Conservation (phyloP, 495 filamentous ascomycete species). For the Podospora comata region DNA sequence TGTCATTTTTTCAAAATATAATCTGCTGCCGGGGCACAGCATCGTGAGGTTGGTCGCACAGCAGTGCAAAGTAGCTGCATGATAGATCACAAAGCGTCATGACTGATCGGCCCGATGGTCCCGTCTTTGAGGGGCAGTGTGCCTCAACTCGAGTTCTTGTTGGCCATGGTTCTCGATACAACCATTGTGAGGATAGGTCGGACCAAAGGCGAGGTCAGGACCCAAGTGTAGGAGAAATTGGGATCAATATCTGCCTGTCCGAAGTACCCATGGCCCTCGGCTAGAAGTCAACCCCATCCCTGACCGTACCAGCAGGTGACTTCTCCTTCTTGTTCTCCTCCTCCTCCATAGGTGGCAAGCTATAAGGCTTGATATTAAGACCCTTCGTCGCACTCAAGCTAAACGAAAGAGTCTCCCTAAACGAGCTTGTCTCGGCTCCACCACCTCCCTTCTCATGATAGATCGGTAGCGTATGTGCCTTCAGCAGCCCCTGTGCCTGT, state of each 20-base stretch:
- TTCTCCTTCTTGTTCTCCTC: slow-evolving; percentile 65
- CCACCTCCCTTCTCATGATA: slow-evolving; percentile 83
- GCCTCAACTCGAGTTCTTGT: not conserved
- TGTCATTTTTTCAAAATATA: not conserved
- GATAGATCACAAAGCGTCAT: not conserved
- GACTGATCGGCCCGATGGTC: not conserved
- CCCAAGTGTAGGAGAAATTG: not conserved
- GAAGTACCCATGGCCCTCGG: not conserved
- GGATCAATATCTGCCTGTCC: not conserved
- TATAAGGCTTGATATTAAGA: slow-evolving; percentile 84
- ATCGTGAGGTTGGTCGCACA: not conserved
- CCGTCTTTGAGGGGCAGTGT: not conserved
- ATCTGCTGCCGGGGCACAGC: not conserved
- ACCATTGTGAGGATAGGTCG: not conserved
- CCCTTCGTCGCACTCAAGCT: slow-evolving; percentile 74
- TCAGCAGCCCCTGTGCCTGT: slow-evolving; percentile 79
- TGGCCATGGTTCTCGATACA: not conserved
- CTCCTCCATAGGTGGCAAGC: slow-evolving; percentile 82
- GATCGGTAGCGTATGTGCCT: slow-evolving; percentile 76
- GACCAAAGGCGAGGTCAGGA: not conserved
- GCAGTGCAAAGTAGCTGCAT: not conserved
- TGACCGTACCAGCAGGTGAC: slow-evolving; percentile 29
- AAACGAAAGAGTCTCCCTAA: slow-evolving; percentile 85
- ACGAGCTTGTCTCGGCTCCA: slow-evolving; percentile 60
- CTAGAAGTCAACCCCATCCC: slow-evolving; percentile 37